phyloP scores from a whole-genome alignment of 306 rosid species.

The Crotalaria pallida region DNA sequence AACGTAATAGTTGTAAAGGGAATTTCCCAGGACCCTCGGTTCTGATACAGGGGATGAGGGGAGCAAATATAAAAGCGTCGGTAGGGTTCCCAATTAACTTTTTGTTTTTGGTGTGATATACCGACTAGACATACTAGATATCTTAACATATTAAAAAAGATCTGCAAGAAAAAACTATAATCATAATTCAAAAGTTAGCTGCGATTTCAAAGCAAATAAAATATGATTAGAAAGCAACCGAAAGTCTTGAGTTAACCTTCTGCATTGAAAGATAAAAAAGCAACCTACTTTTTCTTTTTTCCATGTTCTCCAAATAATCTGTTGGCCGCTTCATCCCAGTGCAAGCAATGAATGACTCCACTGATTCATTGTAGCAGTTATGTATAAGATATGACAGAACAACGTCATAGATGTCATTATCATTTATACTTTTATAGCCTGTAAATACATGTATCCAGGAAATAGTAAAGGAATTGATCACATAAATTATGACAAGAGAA shows the following conservation, averaged over 20 bases:
- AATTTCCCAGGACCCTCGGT: neutral
- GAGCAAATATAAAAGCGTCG: neutral
- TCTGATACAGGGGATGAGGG: neutral
- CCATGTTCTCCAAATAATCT: constrained; percentile 62
- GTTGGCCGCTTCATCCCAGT: constrained; percentile 66
- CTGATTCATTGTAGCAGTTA: constrained; percentile 74
- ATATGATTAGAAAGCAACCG: neutral
- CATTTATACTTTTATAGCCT: constrained; percentile 68
- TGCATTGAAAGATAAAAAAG: neutral
- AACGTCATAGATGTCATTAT: constrained; percentile 55
- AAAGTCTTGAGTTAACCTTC: neutral
- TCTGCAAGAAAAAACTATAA: neutral
- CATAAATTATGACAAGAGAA: neutral
- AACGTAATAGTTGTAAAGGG: neutral
- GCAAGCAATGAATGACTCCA: constrained; percentile 63
- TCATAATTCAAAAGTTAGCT: constrained; percentile 3
- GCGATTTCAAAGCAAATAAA: constrained; percentile 1
- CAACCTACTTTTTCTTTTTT: constrained; percentile 73
- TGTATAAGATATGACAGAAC: constrained; percentile 84
- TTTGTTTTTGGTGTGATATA: too few species aligned
- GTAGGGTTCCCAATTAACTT: neutral
- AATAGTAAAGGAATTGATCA: neutral
- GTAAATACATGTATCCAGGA: constrained; percentile 24
- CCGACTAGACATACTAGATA: neutral
- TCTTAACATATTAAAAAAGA: neutral